Evolutionary conservation across 202 grass and related monocot species (phyloP), one percentile per base, ranked within the genome.

Genomic region (Musa balbisiana): DNA sequence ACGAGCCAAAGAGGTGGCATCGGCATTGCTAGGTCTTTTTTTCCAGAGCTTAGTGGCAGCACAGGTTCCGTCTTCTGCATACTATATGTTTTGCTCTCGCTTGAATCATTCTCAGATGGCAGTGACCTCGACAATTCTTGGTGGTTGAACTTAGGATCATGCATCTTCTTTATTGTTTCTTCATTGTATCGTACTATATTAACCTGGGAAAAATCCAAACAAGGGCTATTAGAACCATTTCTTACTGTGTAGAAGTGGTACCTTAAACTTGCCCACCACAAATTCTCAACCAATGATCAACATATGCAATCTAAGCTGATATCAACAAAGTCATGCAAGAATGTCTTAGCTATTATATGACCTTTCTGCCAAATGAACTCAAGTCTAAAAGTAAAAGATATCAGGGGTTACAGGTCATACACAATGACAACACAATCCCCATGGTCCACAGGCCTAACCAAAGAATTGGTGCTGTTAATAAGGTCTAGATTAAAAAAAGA

Each of bases 1-100:
- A 62, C 77, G 4, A 93, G 79, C 85, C 75, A 93, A 81, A 88
- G 83, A 83, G 91, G 91, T 64, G 91, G 87, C 83, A 93, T 93
- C 11, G 91, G 81, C 77, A 90, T 90, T 67, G 78, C 81, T 56
- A 73, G 82, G 72, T 93, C 91, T 14, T 84, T 76, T 29, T 79
- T 84, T 68, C 82, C 81, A 73, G 78, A 83, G 33, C 55, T 71
- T 71, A 77, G 81, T 43, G 79, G 49, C 17, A 83, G 13, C n/a
- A 72, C 17, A 64, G 64, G 81, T 81, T 89, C 84, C 55, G 79
- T 67, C 17, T 80, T 83, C 49, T 69, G 65, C 64, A 64, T 72
- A 79, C 53, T 78, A 77, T 55, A 59, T 8, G 16, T 83, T 62
- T 52, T 62, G 74, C 26, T 54, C 29, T 83, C 53, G 70, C 53